phyloP scores from a whole-genome alignment of 2,329 filamentous ascomycete species.

The Xylaria sp. region DNA sequence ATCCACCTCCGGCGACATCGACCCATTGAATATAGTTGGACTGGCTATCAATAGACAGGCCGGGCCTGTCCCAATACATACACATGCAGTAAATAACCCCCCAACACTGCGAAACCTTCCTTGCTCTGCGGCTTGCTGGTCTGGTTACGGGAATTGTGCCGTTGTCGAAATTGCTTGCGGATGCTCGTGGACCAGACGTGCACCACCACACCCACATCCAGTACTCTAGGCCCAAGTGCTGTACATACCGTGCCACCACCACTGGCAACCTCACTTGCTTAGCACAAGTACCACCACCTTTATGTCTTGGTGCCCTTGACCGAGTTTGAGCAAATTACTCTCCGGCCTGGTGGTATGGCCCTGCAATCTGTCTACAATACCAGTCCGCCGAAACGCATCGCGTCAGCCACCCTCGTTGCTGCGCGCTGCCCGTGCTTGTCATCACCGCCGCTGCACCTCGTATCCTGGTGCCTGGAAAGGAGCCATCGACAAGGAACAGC shows the following conservation, averaged over 20 bases:
- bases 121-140: constrained; percentile 24
- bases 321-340: constrained; percentile 16
- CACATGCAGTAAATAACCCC: constrained; percentile 1
- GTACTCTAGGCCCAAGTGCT: background rate
- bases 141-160: constrained; percentile 24
- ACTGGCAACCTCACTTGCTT: background rate
- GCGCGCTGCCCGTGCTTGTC: constrained; percentile 18
- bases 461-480: constrained; percentile 35
- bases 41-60: background rate
- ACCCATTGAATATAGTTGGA: constrained; percentile 20
- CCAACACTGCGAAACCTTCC: background rate
- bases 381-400: constrained; percentile 24
- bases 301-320: constrained; percentile 7
- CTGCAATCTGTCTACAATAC: background rate
- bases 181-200: constrained; percentile 13
- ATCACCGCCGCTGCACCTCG: constrained; percentile 23
- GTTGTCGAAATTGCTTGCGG: constrained; percentile 26
- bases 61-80: background rate
- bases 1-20: constrained; percentile 7
- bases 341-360: constrained; percentile 30
- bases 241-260: background rate
- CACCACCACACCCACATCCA: background rate
- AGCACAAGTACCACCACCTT: background rate
- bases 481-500: constrained; percentile 15
- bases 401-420: constrained; percentile 28